phyloP scores from a whole-genome alignment of 2,329 filamentous ascomycete genomes.

The Alternaria gaisen region DNA sequence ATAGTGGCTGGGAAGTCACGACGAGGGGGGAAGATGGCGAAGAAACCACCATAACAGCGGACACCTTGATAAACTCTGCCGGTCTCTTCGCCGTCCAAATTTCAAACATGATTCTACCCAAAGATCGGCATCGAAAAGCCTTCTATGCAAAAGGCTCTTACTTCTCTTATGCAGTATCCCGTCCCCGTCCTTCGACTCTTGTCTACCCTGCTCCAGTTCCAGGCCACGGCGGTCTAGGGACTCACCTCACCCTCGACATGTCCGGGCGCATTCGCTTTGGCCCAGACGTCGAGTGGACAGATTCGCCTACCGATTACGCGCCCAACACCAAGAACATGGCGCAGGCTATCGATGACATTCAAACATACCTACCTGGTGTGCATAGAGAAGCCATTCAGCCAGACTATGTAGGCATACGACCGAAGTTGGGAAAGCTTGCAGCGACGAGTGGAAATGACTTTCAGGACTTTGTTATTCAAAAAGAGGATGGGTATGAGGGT shows the following conservation, averaged over 20 bases:
- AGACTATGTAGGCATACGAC: conserved; percentile 91
- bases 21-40: conserved; percentile 52
- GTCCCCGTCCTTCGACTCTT: conserved; percentile 73
- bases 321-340: conserved; percentile 70
- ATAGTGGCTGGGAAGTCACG: conserved; percentile 74
- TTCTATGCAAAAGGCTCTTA: conserved; percentile 96
- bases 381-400: conserved; percentile 71
- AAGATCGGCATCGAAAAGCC: conserved; percentile 64
- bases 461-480: conserved; percentile 82
- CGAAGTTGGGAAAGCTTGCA: conserved; percentile 75
- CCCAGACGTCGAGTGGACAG: conserved; percentile 94
- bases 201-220: conserved; percentile 88
- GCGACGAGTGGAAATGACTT: conserved; percentile 72
- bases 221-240: conserved; percentile 85
- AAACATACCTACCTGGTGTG: conserved; percentile 78
- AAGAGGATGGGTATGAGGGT: conserved; percentile 78
- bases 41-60: conserved; percentile 70
- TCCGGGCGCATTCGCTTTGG: conserved; percentile 86
- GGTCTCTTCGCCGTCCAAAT: conserved; percentile 79
- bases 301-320: conserved; percentile 72
- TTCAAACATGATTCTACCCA: conserved; percentile 81
- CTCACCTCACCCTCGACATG: conserved; percentile 92
- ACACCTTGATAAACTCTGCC: conserved; percentile 84
- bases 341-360: conserved; percentile 77
- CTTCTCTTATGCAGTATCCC: conserved; percentile 78